phyloP scores from a whole-genome alignment of 768 basidiomycete genomes.

The Porpolomopsis calyptriformis region DNA sequence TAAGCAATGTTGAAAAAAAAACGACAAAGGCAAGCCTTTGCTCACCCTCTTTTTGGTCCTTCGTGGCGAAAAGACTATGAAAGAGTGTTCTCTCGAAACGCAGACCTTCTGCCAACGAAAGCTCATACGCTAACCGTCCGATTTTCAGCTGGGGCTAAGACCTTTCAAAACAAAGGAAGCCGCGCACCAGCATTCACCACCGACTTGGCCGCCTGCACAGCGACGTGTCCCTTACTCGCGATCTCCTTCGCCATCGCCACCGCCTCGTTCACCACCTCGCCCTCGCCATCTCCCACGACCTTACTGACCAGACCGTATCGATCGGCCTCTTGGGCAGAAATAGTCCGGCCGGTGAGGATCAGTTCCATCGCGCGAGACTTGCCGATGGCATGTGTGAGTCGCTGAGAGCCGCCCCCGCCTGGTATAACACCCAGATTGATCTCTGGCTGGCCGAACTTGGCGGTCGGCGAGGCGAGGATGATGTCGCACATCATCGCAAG shows the following conservation, averaged over 20 bases:
- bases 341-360: conserved; percentile 75
- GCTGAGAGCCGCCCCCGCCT: conserved; percentile 89
- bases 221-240: conserved; percentile 71
- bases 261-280: conserved; percentile 79
- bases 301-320: conserved; percentile 81
- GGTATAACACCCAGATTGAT: conserved; percentile 94
- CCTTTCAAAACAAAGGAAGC: background rate
- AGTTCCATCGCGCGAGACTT: conserved; percentile 95
- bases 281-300: conserved; percentile 67
- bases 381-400: conserved; percentile 74
- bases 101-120: conserved; percentile 72
- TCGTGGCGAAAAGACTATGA: conserved; percentile 85
- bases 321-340: conserved; percentile 74
- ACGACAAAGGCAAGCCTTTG: conserved; percentile 8
- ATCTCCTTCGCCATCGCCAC: conserved; percentile 69
- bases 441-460: conserved; percentile 92
- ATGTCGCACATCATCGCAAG: conserved; percentile 96
- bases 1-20: conserved; percentile 7
- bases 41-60: conserved; percentile 91
- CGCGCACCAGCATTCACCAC: conserved; percentile 75
- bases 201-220: conserved; percentile 84
- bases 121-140: conserved; percentile 55
- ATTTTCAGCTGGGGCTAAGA: conserved; percentile 2
- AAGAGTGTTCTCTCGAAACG: conserved; percentile 83
- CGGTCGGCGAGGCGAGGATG: conserved; percentile 81